These are phyloP conservation scores for Scorias spongiosa DNA, from an alignment of 2,329 filamentous ascomycete genomes.

Conservation along the genomic window DNA sequence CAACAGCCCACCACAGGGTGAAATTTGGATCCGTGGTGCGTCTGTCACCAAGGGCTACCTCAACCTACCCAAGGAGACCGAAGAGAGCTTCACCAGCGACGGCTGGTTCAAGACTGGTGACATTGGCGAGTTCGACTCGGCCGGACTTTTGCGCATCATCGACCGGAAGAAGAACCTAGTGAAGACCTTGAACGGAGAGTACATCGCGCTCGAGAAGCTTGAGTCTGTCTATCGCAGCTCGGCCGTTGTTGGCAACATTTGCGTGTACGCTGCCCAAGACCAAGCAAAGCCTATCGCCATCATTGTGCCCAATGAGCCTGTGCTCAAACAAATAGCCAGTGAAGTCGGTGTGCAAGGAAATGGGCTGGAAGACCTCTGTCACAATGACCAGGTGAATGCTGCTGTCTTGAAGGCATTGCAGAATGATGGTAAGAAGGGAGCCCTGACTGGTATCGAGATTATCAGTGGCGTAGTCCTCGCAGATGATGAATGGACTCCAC, in stretches of 20 bases:
- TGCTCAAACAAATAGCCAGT: constrained; percentile 40
- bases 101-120: constrained; percentile 97
- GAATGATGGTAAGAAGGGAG: constrained; percentile 46
- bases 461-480: constrained; percentile 62
- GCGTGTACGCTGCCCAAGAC: constrained; percentile 64
- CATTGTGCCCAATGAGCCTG: constrained; percentile 47
- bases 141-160: constrained; percentile 73
- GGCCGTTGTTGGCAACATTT: constrained; percentile 69
- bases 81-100: constrained; percentile 59
- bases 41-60: constrained; percentile 67
- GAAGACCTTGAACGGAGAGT: constrained; percentile 90
- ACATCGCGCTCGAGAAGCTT: constrained; percentile 90
- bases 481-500: constrained; percentile 78
- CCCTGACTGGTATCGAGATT: constrained; percentile 56
- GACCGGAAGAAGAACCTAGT: constrained; percentile 97
- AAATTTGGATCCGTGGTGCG: constrained; percentile 75
- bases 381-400: constrained; percentile 47
- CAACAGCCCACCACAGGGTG: constrained; percentile 68
- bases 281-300: constrained; percentile 70
- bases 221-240: constrained; percentile 78
- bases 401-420: constrained; percentile 58
- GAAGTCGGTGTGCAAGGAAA: constrained; percentile 45
- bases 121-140: constrained; percentile 72
- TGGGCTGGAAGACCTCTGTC: constrained; percentile 51
- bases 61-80: constrained; percentile 72